Evolutionary conservation across 345 rosid species (phyloP).

Genomic region (Lepidium sativum): DNA sequence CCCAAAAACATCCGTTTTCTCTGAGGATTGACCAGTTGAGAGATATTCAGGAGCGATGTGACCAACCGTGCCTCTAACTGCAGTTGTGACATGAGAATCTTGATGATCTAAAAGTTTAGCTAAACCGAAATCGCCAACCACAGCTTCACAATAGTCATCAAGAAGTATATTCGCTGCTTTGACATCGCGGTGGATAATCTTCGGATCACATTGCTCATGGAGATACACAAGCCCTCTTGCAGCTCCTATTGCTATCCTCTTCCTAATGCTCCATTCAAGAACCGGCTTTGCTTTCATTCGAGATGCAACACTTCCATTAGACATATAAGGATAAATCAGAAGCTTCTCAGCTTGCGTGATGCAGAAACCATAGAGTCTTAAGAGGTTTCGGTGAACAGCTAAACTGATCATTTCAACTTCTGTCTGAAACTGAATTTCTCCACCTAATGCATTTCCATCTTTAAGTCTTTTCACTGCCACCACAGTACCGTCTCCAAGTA

Average conservation of each 20-base stretch:
- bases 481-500: constrained; percentile 20
- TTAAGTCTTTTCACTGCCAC: constrained; percentile 36
- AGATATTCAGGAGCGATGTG: constrained; percentile 38
- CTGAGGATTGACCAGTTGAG: constrained; percentile 34
- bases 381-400: constrained; percentile 34
- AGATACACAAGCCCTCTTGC: constrained; percentile 35
- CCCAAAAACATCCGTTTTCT: constrained; percentile 35
- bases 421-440: constrained; percentile 37
- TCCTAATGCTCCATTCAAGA: constrained; percentile 31
- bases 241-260: constrained; percentile 32
- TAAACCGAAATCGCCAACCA: constrained; percentile 33
- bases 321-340: constrained; percentile 35
- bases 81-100: constrained; percentile 34
- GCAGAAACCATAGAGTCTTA: constrained; percentile 32
- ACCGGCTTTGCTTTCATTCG: constrained; percentile 32
- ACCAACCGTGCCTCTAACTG: constrained; percentile 35
- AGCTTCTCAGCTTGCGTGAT: constrained; percentile 33
- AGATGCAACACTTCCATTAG: constrained; percentile 34
- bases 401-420: constrained; percentile 35
- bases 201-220: constrained; percentile 35
- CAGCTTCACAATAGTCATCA: constrained; percentile 33
- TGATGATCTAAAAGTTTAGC: constrained; percentile 31
- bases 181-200: constrained; percentile 35
- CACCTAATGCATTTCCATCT: constrained; percentile 33
- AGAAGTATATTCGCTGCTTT: constrained; percentile 36